phyloP scores from a whole-genome alignment of 331 rosid genomes.

The Saraca asoca region DNA sequence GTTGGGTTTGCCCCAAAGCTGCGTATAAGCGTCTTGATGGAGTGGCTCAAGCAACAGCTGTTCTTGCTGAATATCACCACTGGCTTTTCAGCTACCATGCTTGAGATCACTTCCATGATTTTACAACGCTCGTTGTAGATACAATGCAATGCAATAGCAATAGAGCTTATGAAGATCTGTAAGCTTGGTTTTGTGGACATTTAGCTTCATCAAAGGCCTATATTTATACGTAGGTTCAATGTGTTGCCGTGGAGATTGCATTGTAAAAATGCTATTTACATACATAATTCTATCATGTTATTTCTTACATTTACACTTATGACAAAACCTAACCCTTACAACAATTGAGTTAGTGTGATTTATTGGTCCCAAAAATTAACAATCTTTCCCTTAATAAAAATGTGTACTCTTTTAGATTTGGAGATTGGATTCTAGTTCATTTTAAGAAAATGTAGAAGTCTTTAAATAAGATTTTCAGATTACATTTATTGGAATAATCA shows the following conservation, averaged over 20 bases:
- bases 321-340: too few relatives aligned
- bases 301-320: too few relatives aligned
- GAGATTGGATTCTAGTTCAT: too few relatives aligned
- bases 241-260: conserved; percentile 25
- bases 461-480: too few relatives aligned
- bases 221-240: conserved; percentile 50
- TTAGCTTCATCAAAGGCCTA: conserved; percentile 39
- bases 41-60: conserved; percentile 62
- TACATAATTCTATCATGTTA: too few relatives aligned
- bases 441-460: too few relatives aligned
- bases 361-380: too few relatives aligned
- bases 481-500: too few relatives aligned
- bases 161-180: conserved; percentile 27
- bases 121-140: neutral
- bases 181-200: conserved; percentile 30
- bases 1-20: conserved; percentile 72
- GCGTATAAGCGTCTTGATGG: conserved; percentile 62
- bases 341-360: too few relatives aligned
- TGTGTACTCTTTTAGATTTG: too few relatives aligned
- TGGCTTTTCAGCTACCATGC: conserved; percentile 65
- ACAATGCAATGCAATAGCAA: conserved; percentile 14
- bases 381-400: too few relatives aligned
- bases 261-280: neutral
- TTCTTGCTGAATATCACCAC: conserved; percentile 88
- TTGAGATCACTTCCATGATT: conserved; percentile 52